Percentiles rank a stretch among this genome's conserved stretches.
Conservation (phyloP, 202 grass and related monocot species). For the Zoysia matrella region DNA sequence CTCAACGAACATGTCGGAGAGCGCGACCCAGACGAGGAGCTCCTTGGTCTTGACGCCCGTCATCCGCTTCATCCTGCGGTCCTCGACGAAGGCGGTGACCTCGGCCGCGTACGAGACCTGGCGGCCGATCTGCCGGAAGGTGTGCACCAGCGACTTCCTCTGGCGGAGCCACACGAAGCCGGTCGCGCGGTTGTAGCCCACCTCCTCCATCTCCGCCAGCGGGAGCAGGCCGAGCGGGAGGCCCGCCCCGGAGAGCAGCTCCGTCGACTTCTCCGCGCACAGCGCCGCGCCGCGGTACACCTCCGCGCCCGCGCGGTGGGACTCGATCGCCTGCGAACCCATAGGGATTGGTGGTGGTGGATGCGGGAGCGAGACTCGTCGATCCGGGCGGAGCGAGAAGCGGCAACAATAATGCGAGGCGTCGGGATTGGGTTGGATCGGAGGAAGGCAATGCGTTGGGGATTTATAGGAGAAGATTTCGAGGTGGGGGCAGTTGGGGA, state of each 20-base stretch:
- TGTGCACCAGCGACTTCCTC: slow-evolving; percentile 68
- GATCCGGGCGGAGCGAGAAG: too few relatives aligned
- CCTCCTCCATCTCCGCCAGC: slow-evolving; percentile 74
- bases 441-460: too few relatives aligned
- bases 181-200: slow-evolving; percentile 81
- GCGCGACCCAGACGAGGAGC: slow-evolving; percentile 84
- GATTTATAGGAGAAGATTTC: too few relatives aligned
- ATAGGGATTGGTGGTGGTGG: slow-evolving; percentile 31
- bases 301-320: slow-evolving; percentile 77
- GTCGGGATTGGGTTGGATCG: too few relatives aligned
- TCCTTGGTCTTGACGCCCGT: slow-evolving; percentile 38
- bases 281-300: slow-evolving; percentile 68
- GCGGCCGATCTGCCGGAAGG: slow-evolving; percentile 68
- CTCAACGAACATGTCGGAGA: slow-evolving; percentile 70
- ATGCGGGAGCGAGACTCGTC: too few relatives aligned
- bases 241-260: slow-evolving; percentile 64
- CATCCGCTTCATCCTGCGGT: slow-evolving; percentile 76
- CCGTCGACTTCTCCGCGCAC: slow-evolving; percentile 75
- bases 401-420: too few relatives aligned
- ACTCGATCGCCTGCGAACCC: slow-evolving; percentile 63
- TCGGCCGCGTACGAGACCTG: slow-evolving; percentile 80
- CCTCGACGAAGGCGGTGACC: slow-evolving; percentile 89
- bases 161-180: slow-evolving; percentile 95
- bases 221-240: slow-evolving; percentile 80
- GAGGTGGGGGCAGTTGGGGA: too few relatives aligned